A percentile compares a stretch with the other conserved stretches of the same genome.
These are phyloP conservation scores for Fusarium paranaense DNA, from an alignment of 2,329 filamentous ascomycete species.

Conservation along the genomic window DNA sequence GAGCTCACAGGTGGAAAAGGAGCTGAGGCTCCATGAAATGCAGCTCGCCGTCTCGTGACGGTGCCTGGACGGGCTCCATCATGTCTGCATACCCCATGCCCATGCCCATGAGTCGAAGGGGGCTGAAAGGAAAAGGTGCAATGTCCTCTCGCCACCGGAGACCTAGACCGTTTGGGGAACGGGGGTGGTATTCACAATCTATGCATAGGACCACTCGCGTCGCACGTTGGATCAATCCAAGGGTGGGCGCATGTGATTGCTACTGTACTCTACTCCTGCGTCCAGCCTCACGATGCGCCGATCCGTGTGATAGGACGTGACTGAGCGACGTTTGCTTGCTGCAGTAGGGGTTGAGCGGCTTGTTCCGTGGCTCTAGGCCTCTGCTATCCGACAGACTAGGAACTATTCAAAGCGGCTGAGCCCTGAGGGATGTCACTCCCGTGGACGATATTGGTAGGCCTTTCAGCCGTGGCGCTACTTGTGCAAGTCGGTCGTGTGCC, in stretches of 20 bases:
- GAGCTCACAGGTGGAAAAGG: slow-evolving; percentile 3
- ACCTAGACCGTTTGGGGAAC: slow-evolving; percentile 12
- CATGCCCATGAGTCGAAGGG: neutral
- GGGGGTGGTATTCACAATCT: neutral
- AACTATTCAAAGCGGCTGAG: slow-evolving; percentile 27
- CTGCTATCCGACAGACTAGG: neutral
- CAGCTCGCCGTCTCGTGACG: slow-evolving; percentile 4
- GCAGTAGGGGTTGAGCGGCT: slow-evolving; percentile 2
- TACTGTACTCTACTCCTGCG: slow-evolving; percentile 22
- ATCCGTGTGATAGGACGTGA: slow-evolving; percentile 22
- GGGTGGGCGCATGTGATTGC: slow-evolving; percentile 27
- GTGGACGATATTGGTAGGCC: slow-evolving; percentile 10
- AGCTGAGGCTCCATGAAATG: slow-evolving; percentile 23
- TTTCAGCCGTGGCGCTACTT: slow-evolving; percentile 28
- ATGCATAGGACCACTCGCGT: slow-evolving; percentile 4
- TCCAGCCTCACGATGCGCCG: slow-evolving; percentile 26
- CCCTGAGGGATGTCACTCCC: slow-evolving; percentile 13
- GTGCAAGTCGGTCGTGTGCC: slow-evolving; percentile 5
- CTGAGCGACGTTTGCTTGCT: neutral
- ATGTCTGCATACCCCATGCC: neutral
- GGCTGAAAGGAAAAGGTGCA: neutral
- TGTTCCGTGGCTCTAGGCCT: slow-evolving; percentile 4
- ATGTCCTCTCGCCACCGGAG: slow-evolving; percentile 28
- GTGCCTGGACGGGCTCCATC: neutral
- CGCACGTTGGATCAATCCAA: neutral